Evolutionary conservation across 2,329 filamentous ascomycete genomes (phyloP).

Genomic region (Penicillium carneum): DNA sequence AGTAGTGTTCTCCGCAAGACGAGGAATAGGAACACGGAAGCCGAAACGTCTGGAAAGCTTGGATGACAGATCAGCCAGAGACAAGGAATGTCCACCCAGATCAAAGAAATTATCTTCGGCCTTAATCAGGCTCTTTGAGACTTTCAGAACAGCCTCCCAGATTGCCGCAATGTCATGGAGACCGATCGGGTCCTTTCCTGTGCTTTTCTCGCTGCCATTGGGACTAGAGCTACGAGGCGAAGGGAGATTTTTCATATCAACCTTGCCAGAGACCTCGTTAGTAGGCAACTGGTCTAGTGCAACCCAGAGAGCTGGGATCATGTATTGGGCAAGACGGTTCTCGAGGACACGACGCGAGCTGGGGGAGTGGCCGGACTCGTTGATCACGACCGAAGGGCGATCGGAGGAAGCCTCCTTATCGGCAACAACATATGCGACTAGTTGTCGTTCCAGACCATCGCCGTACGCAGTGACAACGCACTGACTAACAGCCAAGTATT

Average conservation of each 20-base stretch:
- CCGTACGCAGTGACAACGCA: constrained; percentile 77
- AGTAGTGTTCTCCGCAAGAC: constrained; percentile 74
- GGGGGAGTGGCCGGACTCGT: constrained; percentile 75
- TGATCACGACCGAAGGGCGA: constrained; percentile 69
- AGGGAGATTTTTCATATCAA: constrained; percentile 75
- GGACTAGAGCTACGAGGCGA: constrained; percentile 64
- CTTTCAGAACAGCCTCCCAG: constrained; percentile 74
- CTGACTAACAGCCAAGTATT: constrained; percentile 72
- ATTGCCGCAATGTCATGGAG: constrained; percentile 72
- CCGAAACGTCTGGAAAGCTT: constrained; percentile 73
- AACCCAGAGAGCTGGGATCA: constrained; percentile 82
- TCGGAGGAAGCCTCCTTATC: constrained; percentile 66
- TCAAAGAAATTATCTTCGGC: constrained; percentile 80
- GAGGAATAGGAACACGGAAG: constrained; percentile 73
- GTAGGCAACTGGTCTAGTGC: constrained; percentile 74
- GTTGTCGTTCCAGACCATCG: constrained; percentile 75
- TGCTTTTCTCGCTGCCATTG: constrained; percentile 55
- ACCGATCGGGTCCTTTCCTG: constrained; percentile 68
- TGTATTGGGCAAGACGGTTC: constrained; percentile 76
- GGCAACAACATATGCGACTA: constrained; percentile 77
- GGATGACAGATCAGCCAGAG: constrained; percentile 77
- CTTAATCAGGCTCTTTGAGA: constrained; percentile 68
- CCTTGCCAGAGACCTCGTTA: constrained; percentile 79
- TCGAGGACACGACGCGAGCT: constrained; percentile 70
- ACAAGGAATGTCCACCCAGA: constrained; percentile 78